Conservation (phyloP, 805 yeast species). For the Isabelozyma rhagii region DNA sequence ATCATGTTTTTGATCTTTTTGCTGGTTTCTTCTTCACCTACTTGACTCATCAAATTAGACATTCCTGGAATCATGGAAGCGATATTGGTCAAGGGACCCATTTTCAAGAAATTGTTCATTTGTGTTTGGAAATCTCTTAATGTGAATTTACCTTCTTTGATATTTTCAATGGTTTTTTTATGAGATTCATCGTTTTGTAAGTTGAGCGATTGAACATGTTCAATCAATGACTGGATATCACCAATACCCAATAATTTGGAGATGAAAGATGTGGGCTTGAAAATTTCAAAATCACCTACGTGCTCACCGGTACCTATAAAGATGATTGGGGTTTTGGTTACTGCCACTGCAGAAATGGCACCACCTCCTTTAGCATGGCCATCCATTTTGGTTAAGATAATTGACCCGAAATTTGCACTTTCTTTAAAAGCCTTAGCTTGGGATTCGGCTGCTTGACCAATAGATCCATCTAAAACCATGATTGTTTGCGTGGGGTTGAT, state of each 20-base stretch:
- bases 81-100: constrained; percentile 94
- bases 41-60: constrained; percentile 76
- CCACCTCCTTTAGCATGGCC: constrained; percentile 99
- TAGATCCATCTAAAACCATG: constrained; percentile 95
- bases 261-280: constrained; percentile 84
- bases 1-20: constrained; percentile 82
- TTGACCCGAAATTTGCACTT: constrained; percentile 89
- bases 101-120: constrained; percentile 90
- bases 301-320: constrained; percentile 99
- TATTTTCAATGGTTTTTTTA: constrained; percentile 84
- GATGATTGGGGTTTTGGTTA: constrained; percentile 90
- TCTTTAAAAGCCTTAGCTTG: constrained; percentile 95
- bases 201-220: constrained; percentile 84
- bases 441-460: constrained; percentile 97
- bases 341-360: constrained; percentile 97
- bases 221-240: constrained; percentile 89
- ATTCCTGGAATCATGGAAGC: constrained; percentile 95
- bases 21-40: constrained; percentile 92
- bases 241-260: constrained; percentile 95
- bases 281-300: constrained; percentile 85
- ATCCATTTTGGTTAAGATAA: constrained; percentile 92
- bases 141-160: constrained; percentile 93
- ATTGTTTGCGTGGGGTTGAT: constrained; percentile 94
- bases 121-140: constrained; percentile 89
- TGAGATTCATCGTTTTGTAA: constrained; percentile 66